A percentile compares a stretch with the other conserved stretches of the same genome.
phyloP scores from a whole-genome alignment of 306 rosid species.

The Inga leiocalycina region DNA sequence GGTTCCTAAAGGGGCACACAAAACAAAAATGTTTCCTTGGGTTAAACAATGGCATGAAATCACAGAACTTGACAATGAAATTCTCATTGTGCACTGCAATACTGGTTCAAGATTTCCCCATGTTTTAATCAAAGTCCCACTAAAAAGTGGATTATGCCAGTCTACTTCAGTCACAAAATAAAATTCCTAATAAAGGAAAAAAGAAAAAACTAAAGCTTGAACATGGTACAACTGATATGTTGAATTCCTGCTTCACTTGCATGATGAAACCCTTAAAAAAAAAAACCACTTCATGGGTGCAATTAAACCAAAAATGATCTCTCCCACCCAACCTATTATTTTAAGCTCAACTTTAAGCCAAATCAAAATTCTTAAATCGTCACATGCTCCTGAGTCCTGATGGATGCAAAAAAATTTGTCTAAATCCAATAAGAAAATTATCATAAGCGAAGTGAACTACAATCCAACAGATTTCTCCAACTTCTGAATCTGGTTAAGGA shows the following conservation, averaged over 20 bases:
- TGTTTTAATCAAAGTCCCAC: slow-evolving; percentile 30
- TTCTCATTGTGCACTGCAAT: background rate
- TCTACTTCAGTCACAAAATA: slow-evolving; percentile 35
- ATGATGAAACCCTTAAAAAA: slow-evolving; percentile 16
- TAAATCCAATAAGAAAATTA: slow-evolving; percentile 40
- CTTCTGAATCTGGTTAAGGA: slow-evolving; percentile 92
- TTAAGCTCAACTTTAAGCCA: slow-evolving; percentile 32
- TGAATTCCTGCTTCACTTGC: slow-evolving; percentile 39
- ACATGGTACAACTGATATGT: background rate
- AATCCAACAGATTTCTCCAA: slow-evolving; percentile 63
- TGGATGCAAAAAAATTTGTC: background rate
- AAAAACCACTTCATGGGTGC: slow-evolving; percentile 23
- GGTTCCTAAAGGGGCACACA: background rate
- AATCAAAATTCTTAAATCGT: background rate
- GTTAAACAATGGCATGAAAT: background rate
- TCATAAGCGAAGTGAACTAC: slow-evolving; percentile 40
- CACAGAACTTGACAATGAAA: background rate
- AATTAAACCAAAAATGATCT: slow-evolving; percentile 45
- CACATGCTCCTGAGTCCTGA: background rate
- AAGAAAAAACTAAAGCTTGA: slow-evolving; percentile 15
- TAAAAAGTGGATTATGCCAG: slow-evolving; percentile 38
- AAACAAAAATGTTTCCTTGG: background rate
- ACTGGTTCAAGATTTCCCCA: slow-evolving; percentile 32
- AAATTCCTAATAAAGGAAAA: background rate
- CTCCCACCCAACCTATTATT: slow-evolving; percentile 53